Evolutionary conservation across 305 asterid species (phyloP).

Genomic region (Fraxinus sp.): DNA sequence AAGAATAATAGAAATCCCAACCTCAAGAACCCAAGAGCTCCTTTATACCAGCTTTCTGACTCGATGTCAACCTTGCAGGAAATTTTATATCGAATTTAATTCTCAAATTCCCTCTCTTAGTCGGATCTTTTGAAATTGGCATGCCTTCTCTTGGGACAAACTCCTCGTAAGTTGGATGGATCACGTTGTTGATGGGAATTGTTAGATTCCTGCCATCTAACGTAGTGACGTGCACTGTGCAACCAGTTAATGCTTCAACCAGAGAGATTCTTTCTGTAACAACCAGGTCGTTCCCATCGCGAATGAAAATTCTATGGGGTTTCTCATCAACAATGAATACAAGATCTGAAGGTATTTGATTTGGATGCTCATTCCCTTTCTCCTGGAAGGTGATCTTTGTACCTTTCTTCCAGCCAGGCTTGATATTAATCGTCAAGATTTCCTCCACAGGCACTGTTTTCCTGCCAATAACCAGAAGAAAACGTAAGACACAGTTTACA

Average conservation of each 20-base stretch:
- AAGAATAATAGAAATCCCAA: too few species aligned
- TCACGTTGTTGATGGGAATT: constrained; percentile 26
- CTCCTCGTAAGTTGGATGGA: constrained; percentile 32
- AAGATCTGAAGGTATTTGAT: constrained; percentile 32
- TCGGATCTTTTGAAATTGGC: constrained; percentile 37
- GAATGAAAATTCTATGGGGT: constrained; percentile 31
- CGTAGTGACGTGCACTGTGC: constrained; percentile 26
- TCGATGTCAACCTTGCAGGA: constrained; percentile 26
- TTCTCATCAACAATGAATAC: constrained; percentile 36
- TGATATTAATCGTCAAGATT: constrained; percentile 29
- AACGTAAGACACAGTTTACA: neutral
- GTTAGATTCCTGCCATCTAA: constrained; percentile 33
- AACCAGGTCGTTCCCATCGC: constrained; percentile 37
- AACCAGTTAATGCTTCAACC: constrained; percentile 30
- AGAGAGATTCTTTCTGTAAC: constrained; percentile 25
- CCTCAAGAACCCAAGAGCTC: constrained; percentile 29
- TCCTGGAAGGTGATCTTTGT: constrained; percentile 39
- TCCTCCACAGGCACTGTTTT: constrained; percentile 28
- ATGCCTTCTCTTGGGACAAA: constrained; percentile 36
- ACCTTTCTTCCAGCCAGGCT: constrained; percentile 39
- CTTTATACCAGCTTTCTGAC: constrained; percentile 32
- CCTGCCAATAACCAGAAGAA: constrained; percentile 17
- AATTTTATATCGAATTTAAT: constrained; percentile 37
- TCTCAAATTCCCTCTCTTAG: constrained; percentile 32
- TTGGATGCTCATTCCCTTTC: constrained; percentile 39